Conservation (phyloP, 2,329 filamentous ascomycete species). For the Xenoacremonium recifei region DNA sequence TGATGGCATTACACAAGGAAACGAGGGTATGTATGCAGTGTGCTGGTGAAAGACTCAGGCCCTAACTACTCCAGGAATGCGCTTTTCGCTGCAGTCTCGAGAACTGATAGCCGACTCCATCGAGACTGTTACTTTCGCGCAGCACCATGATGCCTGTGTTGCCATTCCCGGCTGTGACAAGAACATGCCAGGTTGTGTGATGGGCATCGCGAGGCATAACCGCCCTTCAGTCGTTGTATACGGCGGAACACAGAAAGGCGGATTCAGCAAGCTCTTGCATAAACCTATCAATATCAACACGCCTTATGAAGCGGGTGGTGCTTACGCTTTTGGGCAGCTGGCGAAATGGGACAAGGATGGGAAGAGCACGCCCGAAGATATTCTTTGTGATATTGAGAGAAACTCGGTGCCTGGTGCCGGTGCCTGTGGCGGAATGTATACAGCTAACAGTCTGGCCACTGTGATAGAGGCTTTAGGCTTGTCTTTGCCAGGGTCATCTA, state of each 20-base stretch:
- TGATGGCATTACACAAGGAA: conserved; percentile 5
- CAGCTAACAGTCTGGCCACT: conserved; percentile 84
- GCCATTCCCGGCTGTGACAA: conserved; percentile 6
- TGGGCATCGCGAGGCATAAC: conserved; percentile 5
- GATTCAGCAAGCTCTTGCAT: neutral
- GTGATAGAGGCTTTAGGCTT: conserved; percentile 86
- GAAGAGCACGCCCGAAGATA: conserved; percentile 1
- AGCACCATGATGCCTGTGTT: conserved; percentile 4
- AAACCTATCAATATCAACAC: conserved; percentile 5
- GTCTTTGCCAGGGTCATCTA: conserved; percentile 76
- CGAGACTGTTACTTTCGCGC: conserved; percentile 4
- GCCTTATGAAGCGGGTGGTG: conserved; percentile 2
- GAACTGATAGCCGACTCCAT: conserved; percentile 6
- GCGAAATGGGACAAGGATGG: conserved; percentile 2
- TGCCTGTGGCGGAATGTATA: conserved; percentile 80
- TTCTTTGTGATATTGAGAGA: conserved; percentile 43
- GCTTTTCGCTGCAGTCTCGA: conserved; percentile 6
- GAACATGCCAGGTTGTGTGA: conserved; percentile 7
- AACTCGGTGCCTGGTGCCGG: conserved; percentile 64
- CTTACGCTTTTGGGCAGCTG: conserved; percentile 1
- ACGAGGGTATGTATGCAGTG: conserved; percentile 1
- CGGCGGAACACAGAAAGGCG: conserved; percentile 3
- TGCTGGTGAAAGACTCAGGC: neutral
- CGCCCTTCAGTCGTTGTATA: conserved; percentile 4
- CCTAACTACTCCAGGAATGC: conserved; percentile 1